Conservation (phyloP, 1,139 yeast genomes). For the Oligophagozyma castellii region DNA sequence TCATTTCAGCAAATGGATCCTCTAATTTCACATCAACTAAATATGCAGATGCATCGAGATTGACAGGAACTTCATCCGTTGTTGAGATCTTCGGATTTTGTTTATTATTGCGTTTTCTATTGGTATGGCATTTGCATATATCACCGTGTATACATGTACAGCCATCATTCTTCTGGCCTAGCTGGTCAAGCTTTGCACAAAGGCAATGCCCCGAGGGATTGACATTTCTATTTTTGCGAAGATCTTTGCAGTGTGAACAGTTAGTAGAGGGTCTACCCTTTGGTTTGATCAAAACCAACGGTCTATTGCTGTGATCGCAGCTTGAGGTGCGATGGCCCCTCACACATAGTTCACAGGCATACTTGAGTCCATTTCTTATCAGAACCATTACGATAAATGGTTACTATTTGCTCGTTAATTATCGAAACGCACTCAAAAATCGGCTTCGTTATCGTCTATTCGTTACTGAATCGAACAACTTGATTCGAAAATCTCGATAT, state of each 20-base stretch:
- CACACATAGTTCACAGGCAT: slow-evolving; percentile 91
- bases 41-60: too few relatives aligned
- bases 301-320: slow-evolving; percentile 81
- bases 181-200: slow-evolving; percentile 41
- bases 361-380: slow-evolving; percentile 75
- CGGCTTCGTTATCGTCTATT: too few relatives aligned
- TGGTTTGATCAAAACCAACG: slow-evolving; percentile 79
- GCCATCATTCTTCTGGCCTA: slow-evolving; percentile 24
- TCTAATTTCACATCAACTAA: too few relatives aligned
- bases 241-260: slow-evolving; percentile 76
- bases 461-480: too few relatives aligned
- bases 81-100: too few relatives aligned
- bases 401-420: too few relatives aligned
- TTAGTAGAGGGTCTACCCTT: slow-evolving; percentile 93
- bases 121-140: slow-evolving; percentile 3
- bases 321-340: slow-evolving; percentile 90
- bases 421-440: too few relatives aligned
- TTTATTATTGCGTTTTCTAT: slow-evolving; percentile 2
- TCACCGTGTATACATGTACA: slow-evolving; percentile 6
- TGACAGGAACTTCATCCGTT: too few relatives aligned
- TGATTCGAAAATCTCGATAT: too few relatives aligned
- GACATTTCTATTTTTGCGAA: slow-evolving; percentile 51
- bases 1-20: too few relatives aligned
- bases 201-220: slow-evolving; percentile 53
- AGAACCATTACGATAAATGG: too few relatives aligned